phyloP scores from a whole-genome alignment of 2,329 filamentous ascomycete species.

The Moelleriella libera region DNA sequence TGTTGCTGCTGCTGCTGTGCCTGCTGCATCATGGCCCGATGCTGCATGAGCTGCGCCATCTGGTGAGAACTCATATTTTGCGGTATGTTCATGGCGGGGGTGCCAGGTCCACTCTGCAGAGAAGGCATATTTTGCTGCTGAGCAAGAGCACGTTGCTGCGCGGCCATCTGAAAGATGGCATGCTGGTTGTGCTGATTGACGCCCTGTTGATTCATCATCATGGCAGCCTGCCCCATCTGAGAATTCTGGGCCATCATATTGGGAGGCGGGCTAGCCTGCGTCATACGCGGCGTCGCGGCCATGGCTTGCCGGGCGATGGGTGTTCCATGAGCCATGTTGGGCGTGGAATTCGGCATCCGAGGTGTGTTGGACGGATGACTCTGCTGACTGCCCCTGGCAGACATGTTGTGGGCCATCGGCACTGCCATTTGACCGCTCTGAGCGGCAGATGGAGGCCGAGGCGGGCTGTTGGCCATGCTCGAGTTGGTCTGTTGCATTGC shows the following conservation, averaged over 20 bases:
- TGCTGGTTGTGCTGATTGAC: conserved; percentile 24
- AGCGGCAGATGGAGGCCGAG: conserved; percentile 51
- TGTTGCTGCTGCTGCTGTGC: conserved; percentile 17
- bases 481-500: conserved; percentile 53
- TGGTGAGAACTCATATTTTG: conserved; percentile 20
- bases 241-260: conserved; percentile 43
- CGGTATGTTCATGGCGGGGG: conserved; percentile 21
- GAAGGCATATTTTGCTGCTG: conserved; percentile 28
- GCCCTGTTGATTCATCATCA: conserved; percentile 37
- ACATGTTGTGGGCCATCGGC: conserved; percentile 49
- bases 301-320: conserved; percentile 39
- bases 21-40: conserved; percentile 22
- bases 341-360: conserved; percentile 45
- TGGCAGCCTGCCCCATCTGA: conserved; percentile 31
- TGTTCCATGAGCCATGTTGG: conserved; percentile 45
- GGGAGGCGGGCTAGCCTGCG: conserved; percentile 46
- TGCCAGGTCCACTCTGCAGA: conserved; percentile 22
- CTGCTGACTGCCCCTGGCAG: conserved; percentile 49
- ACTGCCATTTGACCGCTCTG: conserved; percentile 44
- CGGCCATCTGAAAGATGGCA: conserved; percentile 27
- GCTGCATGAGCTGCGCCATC: conserved; percentile 23
- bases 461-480: conserved; percentile 54
- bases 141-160: conserved; percentile 30
- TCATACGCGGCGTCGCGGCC: conserved; percentile 45
- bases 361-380: conserved; percentile 51